Base-by-base conservation (phyloP, 2,329 filamentous ascomycete species). In the Aspergillus brunneoviolaceus region DNA sequence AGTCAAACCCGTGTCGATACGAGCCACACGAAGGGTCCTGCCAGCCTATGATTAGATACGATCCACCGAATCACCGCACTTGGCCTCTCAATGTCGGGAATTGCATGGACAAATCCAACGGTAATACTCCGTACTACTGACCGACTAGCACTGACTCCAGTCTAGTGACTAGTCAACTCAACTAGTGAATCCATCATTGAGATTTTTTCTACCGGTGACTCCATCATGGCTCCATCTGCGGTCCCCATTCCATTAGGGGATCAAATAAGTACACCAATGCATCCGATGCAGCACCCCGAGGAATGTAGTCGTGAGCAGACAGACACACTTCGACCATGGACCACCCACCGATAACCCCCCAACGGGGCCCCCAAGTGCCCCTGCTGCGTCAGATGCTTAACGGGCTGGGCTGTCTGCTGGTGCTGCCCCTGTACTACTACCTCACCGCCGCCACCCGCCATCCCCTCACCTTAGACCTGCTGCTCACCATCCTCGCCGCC, bases 401-500 rank as follows among this genome's bases (percentile, higher is more conserved):
- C 57, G 58, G 71, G 5, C 25, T 72, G 45, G 70, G 70, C 49
- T 72, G 70, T 55, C 19, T 69, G 1, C 55, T 65, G 31, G 62
- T 67, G 7, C 59, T 69, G 27, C 63, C 64, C 6, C 45, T 70
- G 9, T 72, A 70, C 50, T 67, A 63, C 5, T 60, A 63, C 12
- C 59, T 67, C 23, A 65, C 68, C 9, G 60, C 61, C 27, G 67
- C 67, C 45, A 68, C 66, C 9, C 61, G 64, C 23, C 66, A 69
- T 51, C 69, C 69, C 7, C 64, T 67, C 51, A 71, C 69, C 0
- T 45, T 71, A 5, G 70, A 72, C 55, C 65, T 69, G 35, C 58
- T 70, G 23, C 56, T 71, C 29, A 68, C 63, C 35, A 72, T 72
- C n/a, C 61, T 71, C 10, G 61, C 66, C 12, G 69, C 69, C 19